Evolutionary conservation across 2,329 filamentous ascomycete genomes (phyloP), one percentile per base, ranked within the genome.

Genomic region (Pestalotiopsis sp.): DNA sequence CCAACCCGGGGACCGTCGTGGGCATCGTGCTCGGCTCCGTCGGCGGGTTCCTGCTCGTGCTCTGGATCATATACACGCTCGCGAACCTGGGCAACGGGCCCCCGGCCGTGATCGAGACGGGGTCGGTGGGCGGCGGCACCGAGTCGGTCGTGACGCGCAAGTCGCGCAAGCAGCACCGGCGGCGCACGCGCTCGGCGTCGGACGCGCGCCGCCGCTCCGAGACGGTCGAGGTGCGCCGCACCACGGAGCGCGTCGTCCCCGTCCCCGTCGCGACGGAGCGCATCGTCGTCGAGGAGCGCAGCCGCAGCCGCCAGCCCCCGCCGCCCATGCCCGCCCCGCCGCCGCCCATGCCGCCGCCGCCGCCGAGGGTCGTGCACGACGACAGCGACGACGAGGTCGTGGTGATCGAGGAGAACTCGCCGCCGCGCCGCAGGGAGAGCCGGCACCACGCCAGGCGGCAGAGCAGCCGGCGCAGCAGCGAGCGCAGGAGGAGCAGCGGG

Each of bases 31-130:
- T 79, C 3, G 77, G 77, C 4, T 84, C 79, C 66, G 81, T 71
- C 83, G 89, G 27, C 86, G 77, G 75, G 4, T 78, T 78, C 70
- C 49, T 78, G 17, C 67, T 79, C 0, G 58, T 77, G 39, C 69
- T 78, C 25, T 73, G 68, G 67, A 63, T 77, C 13, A 68, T 78
- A 59, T 77, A 77, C 73, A 75, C 72, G 71, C 74, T 72, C 69
- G 71, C 76, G 59, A 77, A 74, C 72, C 68, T 78, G 9, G 76
- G 76, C 20, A 63, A 64, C 25, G 6, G 2, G 65, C 89, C 20
- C 88, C 88, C 1, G 52, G 36, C 36, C 71, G 31, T 69, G 66
- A n/a, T 68, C 66, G 64, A 72, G 68, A 56, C 69, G 56, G 77
- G 67, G 74, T 78, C 64, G 45, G 76, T 72, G 20, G 20, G 20